Percentiles rank a stretch among this genome's conserved stretches.
Evolutionary conservation across 2,329 filamentous ascomycete species (phyloP).

Genomic region (Epichloe elymi): DNA sequence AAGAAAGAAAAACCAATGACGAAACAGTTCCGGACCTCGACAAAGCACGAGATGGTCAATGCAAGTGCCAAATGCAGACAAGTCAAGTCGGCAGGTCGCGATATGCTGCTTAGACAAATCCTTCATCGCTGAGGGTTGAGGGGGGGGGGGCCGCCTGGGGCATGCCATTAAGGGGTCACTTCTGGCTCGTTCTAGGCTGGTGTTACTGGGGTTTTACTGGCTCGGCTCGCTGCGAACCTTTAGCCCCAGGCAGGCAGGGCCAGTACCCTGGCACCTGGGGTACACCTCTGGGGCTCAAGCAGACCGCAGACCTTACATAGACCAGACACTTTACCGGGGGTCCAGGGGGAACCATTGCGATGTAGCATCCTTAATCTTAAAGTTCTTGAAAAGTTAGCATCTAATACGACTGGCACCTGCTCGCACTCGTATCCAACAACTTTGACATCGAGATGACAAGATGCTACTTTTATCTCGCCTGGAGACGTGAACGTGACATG

Average conservation of each 20-base stretch:
- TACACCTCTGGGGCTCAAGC: background rate
- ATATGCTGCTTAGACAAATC: background rate
- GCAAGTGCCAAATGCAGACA: constrained; percentile 1
- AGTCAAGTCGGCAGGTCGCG: background rate
- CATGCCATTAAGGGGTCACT: background rate
- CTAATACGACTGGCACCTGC: no score
- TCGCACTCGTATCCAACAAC: no score
- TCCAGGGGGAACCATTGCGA: no score
- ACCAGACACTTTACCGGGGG: no score
- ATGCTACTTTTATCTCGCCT: no score
- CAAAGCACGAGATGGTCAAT: background rate
- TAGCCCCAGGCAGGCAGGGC: no score
- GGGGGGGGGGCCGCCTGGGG: background rate
- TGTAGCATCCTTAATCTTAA: no score
- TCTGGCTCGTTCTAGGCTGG: background rate
- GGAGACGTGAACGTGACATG: no score
- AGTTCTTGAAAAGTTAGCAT: no score
- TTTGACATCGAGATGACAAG: no score
- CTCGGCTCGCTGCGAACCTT: background rate
- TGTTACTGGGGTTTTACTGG: background rate
- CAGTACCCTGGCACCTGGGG: no score
- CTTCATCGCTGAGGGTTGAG: background rate
- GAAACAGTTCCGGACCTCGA: background rate
- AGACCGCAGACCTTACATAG: no score
- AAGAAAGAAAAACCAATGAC: background rate